These are phyloP conservation scores for Metarhizium guizhouense DNA, from an alignment of 2,329 filamentous ascomycete genomes.

Conservation along the genomic window DNA sequence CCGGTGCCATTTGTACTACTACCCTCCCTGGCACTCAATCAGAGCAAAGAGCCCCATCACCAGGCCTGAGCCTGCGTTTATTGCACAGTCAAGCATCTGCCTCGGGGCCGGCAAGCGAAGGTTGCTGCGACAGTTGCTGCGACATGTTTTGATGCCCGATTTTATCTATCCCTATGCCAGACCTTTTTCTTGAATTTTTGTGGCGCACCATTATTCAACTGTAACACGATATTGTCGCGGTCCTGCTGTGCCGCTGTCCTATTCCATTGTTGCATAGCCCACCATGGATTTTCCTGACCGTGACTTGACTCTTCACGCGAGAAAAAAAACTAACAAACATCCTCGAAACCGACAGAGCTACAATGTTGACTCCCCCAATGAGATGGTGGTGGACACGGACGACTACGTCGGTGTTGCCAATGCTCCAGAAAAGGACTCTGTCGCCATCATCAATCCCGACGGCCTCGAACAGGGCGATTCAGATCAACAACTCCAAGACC, in stretches of 20 bases:
- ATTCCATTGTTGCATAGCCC: conserved; percentile 6
- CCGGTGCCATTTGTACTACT: neutral
- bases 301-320: conserved; percentile 11
- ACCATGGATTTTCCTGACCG: conserved; percentile 14
- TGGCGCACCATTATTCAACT: neutral
- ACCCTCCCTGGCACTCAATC: neutral
- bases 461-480: conserved; percentile 34
- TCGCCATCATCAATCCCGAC: conserved; percentile 47
- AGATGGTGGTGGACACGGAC: conserved; percentile 47
- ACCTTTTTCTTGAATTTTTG: neutral
- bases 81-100: neutral
- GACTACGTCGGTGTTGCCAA: conserved; percentile 44
- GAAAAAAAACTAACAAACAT: conserved; percentile 16
- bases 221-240: neutral
- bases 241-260: conserved; percentile 8
- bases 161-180: neutral
- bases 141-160: neutral
- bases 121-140: neutral
- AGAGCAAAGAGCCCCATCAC: neutral
- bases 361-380: conserved; percentile 46
- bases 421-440: conserved; percentile 39
- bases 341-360: conserved; percentile 31
- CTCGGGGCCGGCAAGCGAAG: neutral
- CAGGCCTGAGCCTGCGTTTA: neutral
- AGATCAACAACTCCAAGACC: conserved; percentile 35